Percentiles rank a stretch among this genome's conserved stretches.
phyloP scores from a whole-genome alignment of 2,329 filamentous ascomycete genomes.

The Teratosphaeriaceae sp. region DNA sequence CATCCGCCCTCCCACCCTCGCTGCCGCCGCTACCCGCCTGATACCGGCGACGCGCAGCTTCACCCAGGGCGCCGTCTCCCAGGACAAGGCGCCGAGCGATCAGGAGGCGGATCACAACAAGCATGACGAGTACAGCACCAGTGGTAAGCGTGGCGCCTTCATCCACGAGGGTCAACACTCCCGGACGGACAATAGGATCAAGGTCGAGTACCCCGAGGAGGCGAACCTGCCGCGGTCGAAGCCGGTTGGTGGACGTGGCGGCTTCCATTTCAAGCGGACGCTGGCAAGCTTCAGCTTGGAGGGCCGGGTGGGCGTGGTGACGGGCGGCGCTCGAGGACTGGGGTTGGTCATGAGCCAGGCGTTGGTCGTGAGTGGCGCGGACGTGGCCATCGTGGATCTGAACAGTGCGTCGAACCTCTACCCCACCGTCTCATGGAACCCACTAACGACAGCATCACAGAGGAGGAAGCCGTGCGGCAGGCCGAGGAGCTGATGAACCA shows the following conservation, averaged over 20 bases:
- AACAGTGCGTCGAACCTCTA: conserved; percentile 58
- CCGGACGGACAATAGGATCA: conserved; percentile 71
- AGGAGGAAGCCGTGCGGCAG: conserved; percentile 75
- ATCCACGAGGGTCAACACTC: conserved; percentile 62
- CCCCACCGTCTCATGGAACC: not conserved
- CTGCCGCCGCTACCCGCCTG: conserved; percentile 14
- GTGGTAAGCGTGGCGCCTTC: conserved; percentile 28
- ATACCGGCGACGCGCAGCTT: conserved; percentile 20
- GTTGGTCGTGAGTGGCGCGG: conserved; percentile 78
- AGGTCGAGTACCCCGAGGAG: conserved; percentile 72
- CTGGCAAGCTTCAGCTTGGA: conserved; percentile 82
- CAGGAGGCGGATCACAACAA: conserved; percentile 23
- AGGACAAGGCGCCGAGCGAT: conserved; percentile 19
- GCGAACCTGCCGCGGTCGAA: conserved; percentile 66
- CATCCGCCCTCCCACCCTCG: conserved; percentile 13
- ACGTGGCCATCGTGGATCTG: conserved; percentile 87
- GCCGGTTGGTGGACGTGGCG: conserved; percentile 69
- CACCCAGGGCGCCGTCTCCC: conserved; percentile 12
- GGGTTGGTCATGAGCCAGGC: conserved; percentile 92
- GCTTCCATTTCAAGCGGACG: conserved; percentile 76
- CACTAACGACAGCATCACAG: conserved; percentile 37
- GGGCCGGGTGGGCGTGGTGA: conserved; percentile 75
- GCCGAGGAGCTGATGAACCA: conserved; percentile 66
- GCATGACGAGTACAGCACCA: conserved; percentile 26
- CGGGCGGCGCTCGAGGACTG: conserved; percentile 81